Conservation (phyloP, 2,329 filamentous ascomycete species). For the Dothideomycetes sp. region DNA sequence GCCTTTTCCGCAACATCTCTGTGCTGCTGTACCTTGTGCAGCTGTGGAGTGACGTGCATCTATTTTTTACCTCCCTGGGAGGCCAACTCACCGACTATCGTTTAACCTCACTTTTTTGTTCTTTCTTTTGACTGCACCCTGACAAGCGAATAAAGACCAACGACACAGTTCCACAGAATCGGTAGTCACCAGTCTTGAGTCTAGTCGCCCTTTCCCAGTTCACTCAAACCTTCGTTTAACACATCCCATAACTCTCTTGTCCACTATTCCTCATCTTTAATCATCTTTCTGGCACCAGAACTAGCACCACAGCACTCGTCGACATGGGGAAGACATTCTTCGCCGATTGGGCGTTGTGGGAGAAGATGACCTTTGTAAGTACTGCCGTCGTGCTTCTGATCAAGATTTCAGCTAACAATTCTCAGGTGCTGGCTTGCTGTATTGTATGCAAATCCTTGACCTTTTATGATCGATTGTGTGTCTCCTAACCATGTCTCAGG, state of each 20-base stretch:
- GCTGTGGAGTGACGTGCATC: conserved; percentile 11
- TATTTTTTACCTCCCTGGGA: too few relatives aligned
- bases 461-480: conserved; percentile 2
- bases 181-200: conserved; percentile 1
- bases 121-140: not conserved
- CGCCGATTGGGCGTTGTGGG: conserved; percentile 64
- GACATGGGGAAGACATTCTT: conserved; percentile 30
- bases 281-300: not conserved
- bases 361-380: conserved; percentile 83
- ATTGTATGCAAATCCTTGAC: conserved; percentile 43
- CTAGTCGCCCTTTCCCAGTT: not conserved
- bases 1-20: too few relatives aligned
- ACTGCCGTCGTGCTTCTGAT: not conserved
- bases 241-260: not conserved
- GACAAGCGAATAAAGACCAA: too few relatives aligned
- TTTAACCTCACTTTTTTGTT: conserved; percentile 3
- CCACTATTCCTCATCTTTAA: not conserved
- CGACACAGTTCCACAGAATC: conserved; percentile 1
- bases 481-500: conserved; percentile 34
- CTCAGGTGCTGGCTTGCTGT: conserved; percentile 60
- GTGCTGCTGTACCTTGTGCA: conserved; percentile 8
- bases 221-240: conserved; percentile 1
- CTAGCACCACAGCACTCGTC: not conserved
- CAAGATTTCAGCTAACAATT: conserved; percentile 5
- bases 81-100: conserved; percentile 4